Evolutionary conservation across 2,329 filamentous ascomycete species (phyloP), one percentile per base, ranked within the genome.

Genomic region (Fusarium sororula): DNA sequence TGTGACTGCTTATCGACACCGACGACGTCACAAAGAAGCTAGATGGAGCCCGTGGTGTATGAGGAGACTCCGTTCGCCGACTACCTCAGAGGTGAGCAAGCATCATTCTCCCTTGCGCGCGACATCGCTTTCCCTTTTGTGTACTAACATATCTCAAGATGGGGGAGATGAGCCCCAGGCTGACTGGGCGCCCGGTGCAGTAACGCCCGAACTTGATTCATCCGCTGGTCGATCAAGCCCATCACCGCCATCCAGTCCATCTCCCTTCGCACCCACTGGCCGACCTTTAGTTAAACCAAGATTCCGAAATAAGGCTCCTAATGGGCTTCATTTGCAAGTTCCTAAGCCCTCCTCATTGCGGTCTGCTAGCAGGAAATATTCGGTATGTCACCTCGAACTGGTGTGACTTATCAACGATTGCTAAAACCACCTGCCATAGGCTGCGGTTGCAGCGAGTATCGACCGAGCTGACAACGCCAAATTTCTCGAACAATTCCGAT

Each of bases 401-500:
- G 41, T 38, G 32, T 50, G 18, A 22, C 28, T 26, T 38, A 53
- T 44, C 28, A 32, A 61, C 62, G 45, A 15, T 62, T 58, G 28
- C 71, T 68, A 48, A 75, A 54, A 35, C 24, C 15, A 24, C 20
- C 26, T 41, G 37, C 75, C 42, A 69, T 79, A 94, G 92, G 89
- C 88, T 77, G 92, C 89, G 15, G 88, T 95, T 66, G 93, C 92
- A 74, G 91, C 92, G 45, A 89, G 90, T 70, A 88, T 97, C 72
- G 92, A 93, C 63, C 88, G 92, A 74, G 90, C 90, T 76, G 95
- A 97, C 77, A 97, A 95, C 80, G 89, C 92, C 75, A 92, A 91
- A 75, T 98, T 98, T 79, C 88, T 98, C 67, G 95, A 98, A 83
- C 93, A 95, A 80, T 98, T 98, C 79, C 93, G 95, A 73, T 98